Percentiles rank a stretch among this genome's conserved stretches.
Evolutionary conservation across 2,329 filamentous ascomycete genomes (phyloP).

Genomic region (Pseudogymnoascus sp.): DNA sequence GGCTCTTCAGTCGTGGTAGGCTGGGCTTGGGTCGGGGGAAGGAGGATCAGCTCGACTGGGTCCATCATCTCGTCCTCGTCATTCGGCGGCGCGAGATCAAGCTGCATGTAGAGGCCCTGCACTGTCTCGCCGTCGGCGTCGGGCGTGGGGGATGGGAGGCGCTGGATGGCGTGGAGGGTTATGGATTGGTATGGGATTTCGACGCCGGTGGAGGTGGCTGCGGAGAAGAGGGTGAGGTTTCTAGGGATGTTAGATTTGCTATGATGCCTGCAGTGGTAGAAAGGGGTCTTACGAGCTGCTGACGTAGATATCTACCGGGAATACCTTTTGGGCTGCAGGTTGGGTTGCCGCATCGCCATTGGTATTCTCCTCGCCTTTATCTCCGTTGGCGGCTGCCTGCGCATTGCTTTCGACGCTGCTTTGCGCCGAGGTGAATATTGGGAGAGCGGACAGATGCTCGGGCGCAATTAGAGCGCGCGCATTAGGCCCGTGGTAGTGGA

Average conservation of each 20-base stretch:
- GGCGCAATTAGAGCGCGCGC: constrained; percentile 53
- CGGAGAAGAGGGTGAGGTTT: constrained; percentile 59
- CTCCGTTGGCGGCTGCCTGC: constrained; percentile 31
- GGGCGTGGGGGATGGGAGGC: constrained; percentile 34
- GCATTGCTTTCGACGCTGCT: constrained; percentile 39
- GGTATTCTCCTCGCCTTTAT: constrained; percentile 21
- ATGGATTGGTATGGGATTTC: constrained; percentile 69
- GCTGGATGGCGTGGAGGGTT: constrained; percentile 68
- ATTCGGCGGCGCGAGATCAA: constrained; percentile 35
- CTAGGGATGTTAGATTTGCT: constrained; percentile 31
- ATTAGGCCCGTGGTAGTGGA: constrained; percentile 55
- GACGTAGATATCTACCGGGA: constrained; percentile 49
- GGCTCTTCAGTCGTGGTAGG: constrained; percentile 21
- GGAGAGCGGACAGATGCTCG: constrained; percentile 48
- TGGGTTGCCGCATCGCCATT: constrained; percentile 10
- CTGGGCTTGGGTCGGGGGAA: constrained; percentile 44
- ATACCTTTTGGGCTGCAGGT: constrained; percentile 29
- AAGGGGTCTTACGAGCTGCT: constrained; percentile 24
- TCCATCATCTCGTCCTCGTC: constrained; percentile 58
- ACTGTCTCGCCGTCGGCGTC: constrained; percentile 24
- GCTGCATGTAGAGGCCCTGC: constrained; percentile 57
- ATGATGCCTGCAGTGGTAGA: constrained; percentile 8
- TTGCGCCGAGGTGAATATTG: constrained; percentile 39
- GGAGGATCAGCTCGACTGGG: constrained; percentile 61
- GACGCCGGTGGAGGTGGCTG: constrained; percentile 50